Evolutionary conservation across 1,284 basidiomycete genomes (phyloP), one percentile per base, ranked within the genome.

Genomic region (Rhizopogon parksii): DNA sequence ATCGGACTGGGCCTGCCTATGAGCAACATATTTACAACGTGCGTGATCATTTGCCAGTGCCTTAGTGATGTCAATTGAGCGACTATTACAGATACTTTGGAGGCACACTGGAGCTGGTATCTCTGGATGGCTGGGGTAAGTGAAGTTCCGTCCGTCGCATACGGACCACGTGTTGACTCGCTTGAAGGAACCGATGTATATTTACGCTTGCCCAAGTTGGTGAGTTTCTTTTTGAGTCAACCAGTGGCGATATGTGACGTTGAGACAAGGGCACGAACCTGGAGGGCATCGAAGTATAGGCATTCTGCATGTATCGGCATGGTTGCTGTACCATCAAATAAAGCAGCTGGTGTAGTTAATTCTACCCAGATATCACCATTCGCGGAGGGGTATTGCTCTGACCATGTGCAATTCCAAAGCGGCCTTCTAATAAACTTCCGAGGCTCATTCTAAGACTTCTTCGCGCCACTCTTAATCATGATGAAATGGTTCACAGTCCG

Each of bases 1-100:
- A 83, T 91, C 47, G 89, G 88, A 1, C 84, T 91, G 50, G 88
- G 88, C 8, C 68, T 91, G 15, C 88, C 88, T 1, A 88, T 91
- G 85, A 88, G 88, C 64, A 86, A 88, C 57, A 89, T 91, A 42
- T 91, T 83, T 66, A 82, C 89, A 53, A 88, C 82, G 80, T 90
- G 57, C 54, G 79, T 68, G 37, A 38, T 43, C 46, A 15, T 55
- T 40, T 14, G 36, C n/a, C 38, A 36, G 21, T 36, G 21, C 36
- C 25, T 30, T 43, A n/a, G 40, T 46, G 34, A 17, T 34, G 21
- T 42, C 19, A 36, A 53, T 46, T 59, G 52, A 38, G 9, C 17
- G 6, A 24, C 37, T n/a, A 39, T 35, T 47, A 12, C 58, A 87
- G 83, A 42, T 88, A 89, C 66, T 88, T 88, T 58, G 91, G 91